A percentile compares a stretch with the other conserved stretches of the same genome.
Conservation (phyloP, 305 asterid species). For the Solanum chacoense region DNA sequence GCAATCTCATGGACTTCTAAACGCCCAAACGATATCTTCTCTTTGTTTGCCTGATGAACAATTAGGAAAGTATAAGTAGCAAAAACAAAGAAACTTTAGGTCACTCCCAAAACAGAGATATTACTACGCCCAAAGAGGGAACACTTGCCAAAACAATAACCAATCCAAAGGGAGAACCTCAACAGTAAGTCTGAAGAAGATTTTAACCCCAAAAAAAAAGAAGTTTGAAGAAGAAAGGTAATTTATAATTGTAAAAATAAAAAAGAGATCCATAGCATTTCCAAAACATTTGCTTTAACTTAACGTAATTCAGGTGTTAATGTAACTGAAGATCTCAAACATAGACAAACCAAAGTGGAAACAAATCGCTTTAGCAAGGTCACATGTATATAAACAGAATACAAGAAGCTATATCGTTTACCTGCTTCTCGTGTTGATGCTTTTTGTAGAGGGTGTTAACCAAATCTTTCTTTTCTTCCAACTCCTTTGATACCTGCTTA, state of each 20-base stretch:
- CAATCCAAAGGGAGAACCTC: not conserved
- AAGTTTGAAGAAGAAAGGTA: not conserved
- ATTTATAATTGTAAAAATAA: not conserved
- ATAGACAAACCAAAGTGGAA: not conserved
- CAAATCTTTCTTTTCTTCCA: conserved; percentile 76
- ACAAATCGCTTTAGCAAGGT: not conserved
- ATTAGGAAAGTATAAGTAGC: not conserved
- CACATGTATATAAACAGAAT: not conserved
- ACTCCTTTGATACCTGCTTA: conserved; percentile 59
- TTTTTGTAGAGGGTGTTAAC: conserved; percentile 59
- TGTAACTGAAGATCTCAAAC: not conserved
- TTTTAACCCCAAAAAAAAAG: too few relatives aligned
- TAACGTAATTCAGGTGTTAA: not conserved
- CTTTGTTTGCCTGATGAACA: conserved; percentile 60
- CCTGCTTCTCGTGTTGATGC: conserved; percentile 95
- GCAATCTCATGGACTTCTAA: conserved; percentile 79
- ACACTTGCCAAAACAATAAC: not conserved
- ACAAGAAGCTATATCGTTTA: conserved; percentile 1
- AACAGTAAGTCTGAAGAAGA: not conserved
- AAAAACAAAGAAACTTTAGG: not conserved
- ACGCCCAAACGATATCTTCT: conserved; percentile 67
- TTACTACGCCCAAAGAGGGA: not conserved
- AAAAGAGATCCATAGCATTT: not conserved
- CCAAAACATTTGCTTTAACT: not conserved
- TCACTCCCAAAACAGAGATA: not conserved